Percentiles rank a stretch among this genome's conserved stretches.
Evolutionary conservation across 2,329 filamentous ascomycete genomes (phyloP).

Genomic region (Penicillium sp.): DNA sequence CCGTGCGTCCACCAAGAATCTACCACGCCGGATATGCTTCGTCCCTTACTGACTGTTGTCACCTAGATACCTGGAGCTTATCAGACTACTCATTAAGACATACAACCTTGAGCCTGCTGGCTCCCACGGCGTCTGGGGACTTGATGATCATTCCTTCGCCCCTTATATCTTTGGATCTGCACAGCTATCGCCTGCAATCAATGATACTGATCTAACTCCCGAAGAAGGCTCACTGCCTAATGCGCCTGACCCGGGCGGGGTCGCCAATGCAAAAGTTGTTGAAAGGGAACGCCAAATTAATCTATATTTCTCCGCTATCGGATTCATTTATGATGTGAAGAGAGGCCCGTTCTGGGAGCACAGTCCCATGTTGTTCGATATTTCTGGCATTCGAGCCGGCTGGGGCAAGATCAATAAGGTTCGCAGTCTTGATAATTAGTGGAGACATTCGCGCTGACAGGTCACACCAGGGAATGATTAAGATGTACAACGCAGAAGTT

Average conservation of each 20-base stretch:
- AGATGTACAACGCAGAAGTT: constrained; percentile 98
- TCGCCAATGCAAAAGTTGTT: constrained; percentile 65
- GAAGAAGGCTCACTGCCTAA: constrained; percentile 73
- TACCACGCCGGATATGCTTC: constrained; percentile 2
- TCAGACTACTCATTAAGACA: constrained; percentile 79
- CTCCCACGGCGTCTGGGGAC: constrained; percentile 94
- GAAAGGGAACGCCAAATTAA: constrained; percentile 65
- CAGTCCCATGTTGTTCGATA: constrained; percentile 89
- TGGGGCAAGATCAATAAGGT: constrained; percentile 98
- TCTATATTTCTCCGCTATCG: constrained; percentile 93
- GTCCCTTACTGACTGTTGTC: constrained; percentile 6
- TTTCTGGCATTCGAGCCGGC: constrained; percentile 85
- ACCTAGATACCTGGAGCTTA: constrained; percentile 71
- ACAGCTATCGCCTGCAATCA: constrained; percentile 77
- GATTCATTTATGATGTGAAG: constrained; percentile 97
- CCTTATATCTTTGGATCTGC: constrained; percentile 95
- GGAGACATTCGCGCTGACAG: constrained; percentile 1
- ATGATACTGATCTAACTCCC: constrained; percentile 63
- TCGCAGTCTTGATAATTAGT: constrained; percentile 1
- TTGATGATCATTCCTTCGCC: constrained; percentile 95
- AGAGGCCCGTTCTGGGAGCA: constrained; percentile 96
- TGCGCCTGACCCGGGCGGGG: constrained; percentile 69
- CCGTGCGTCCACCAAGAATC: constrained; percentile 57
- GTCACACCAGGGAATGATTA: constrained; percentile 77
- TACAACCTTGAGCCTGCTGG: constrained; percentile 95